These are phyloP conservation scores for Pouteria glomerata DNA, from an alignment of 148 eudicot genomes.

Conservation along the genomic window DNA sequence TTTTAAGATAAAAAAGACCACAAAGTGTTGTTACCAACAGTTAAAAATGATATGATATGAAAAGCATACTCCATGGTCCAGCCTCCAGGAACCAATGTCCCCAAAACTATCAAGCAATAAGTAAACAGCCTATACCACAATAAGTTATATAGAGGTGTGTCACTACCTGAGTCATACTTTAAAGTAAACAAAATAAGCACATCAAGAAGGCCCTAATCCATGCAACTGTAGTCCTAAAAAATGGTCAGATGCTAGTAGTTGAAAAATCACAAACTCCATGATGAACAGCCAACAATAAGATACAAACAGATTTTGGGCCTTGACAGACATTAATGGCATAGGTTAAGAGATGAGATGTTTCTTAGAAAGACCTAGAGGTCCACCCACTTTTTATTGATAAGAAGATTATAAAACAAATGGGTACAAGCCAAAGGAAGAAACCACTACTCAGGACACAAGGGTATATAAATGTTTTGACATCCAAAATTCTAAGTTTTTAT, in stretches of 20 bases:
- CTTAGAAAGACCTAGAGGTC: not conserved
- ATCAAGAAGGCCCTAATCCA: not conserved
- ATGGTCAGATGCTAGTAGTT: not conserved
- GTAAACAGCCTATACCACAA: not conserved
- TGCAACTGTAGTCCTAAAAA: not conserved
- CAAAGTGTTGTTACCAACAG: not conserved
- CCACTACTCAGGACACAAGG: not conserved
- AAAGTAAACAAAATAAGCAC: not conserved
- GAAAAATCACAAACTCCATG: not conserved
- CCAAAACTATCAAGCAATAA: not conserved
- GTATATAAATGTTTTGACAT: not conserved
- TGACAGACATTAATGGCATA: no score
- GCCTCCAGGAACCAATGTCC: not conserved
- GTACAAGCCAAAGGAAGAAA: slow-evolving; percentile 3
- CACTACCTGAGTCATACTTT: no score
- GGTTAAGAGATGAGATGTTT: not conserved
- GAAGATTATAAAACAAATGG: not conserved
- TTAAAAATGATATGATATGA: not conserved
- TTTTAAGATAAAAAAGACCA: not conserved
- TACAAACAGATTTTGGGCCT: not conserved
- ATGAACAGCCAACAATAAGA: not conserved
- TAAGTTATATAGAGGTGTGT: not conserved
- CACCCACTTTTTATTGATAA: not conserved
- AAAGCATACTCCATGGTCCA: not conserved
- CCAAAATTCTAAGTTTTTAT: not conserved